A percentile compares a stretch with the other conserved stretches of the same genome.
phyloP scores from a whole-genome alignment of 2,329 filamentous ascomycete genomes.

The Alternaria triticina region DNA sequence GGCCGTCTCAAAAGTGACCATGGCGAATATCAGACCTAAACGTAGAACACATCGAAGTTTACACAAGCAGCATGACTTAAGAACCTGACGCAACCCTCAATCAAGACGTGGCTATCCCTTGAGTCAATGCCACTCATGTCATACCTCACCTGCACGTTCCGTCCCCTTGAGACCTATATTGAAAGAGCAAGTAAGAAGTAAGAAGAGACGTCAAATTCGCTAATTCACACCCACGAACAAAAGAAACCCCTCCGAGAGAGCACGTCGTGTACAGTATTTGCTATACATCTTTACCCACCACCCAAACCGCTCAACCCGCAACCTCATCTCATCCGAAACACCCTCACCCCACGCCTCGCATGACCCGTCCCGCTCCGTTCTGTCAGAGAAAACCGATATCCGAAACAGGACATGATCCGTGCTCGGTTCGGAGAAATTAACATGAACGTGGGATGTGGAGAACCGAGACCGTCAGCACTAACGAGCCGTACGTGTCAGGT shows the following conservation, averaged over 20 bases:
- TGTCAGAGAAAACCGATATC: not conserved
- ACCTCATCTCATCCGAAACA: not conserved
- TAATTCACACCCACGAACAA: no score
- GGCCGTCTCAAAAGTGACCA: not conserved
- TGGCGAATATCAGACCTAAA: not conserved
- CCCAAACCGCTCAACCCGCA: not conserved
- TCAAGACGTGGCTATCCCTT: not conserved
- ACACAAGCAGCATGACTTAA: not conserved
- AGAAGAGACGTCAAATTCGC: no score
- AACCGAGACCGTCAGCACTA: not conserved
- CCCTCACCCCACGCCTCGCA: not conserved
- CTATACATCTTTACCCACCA: no score
- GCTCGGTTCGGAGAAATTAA: not conserved
- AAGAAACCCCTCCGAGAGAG: no score
- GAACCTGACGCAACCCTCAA: not conserved
- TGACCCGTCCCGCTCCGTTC: not conserved
- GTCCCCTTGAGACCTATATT: not conserved
- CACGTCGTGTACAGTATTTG: no score
- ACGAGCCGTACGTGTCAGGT: not conserved
- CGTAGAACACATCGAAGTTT: not conserved
- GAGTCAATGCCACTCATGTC: not conserved
- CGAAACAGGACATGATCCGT: not conserved
- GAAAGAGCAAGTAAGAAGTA: no score
- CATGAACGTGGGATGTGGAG: not conserved
- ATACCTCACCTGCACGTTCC: not conserved